Evolutionary conservation across 192 early-diverging fungal genomes (phyloP), one percentile per base, ranked within the genome.

Genomic region (Coemansia sp.): DNA sequence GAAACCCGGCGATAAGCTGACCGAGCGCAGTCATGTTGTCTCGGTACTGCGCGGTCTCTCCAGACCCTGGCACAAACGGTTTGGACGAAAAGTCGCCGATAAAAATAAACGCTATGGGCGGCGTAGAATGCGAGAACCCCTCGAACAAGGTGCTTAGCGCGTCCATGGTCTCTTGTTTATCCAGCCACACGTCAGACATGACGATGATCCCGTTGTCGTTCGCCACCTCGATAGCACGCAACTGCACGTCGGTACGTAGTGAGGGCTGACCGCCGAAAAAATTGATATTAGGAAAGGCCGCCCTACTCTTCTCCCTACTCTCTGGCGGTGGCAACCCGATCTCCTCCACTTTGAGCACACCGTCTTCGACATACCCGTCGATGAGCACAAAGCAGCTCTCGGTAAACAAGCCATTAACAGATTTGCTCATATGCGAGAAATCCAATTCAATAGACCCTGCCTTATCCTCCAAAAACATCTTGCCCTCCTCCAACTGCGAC

Each of bases 181-280:
- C 96, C 19, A 98, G 86, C 85, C 87, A 91, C 9, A 98, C 86
- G 69, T 98, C 94, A 1, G 94, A 93, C 38, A 98, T 57, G 12
- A 94, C 80, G 0, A 95, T 88, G 53, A 98, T 90, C 12, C 85
- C 89, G 19, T 89, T 85, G 50, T 85, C 67, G 71, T 62, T 69
- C 50, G 82, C 78, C 80, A 90, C 65, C 86, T 88, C 44, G 75
- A 78, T 60, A 75, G 84, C 72, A 69, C 79, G 69, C 82, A 90
- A 29, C 81, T 81, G 80, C 19, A 68, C 23, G 11, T 70, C 62
- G 0, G 80, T 82, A 19, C 75, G 72, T 37, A 82, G 62, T 31
- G 66, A 68, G 29, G 67, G 67, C 41, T 50, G 66, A 15, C 80
- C 84, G 21, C 84, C 84, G 68, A 85, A 85, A 5, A 83, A 53